Percentiles rank a stretch among this genome's conserved stretches.
Conservation (phyloP, 306 rosid genomes). For the Lithocarpus polystachyus region DNA sequence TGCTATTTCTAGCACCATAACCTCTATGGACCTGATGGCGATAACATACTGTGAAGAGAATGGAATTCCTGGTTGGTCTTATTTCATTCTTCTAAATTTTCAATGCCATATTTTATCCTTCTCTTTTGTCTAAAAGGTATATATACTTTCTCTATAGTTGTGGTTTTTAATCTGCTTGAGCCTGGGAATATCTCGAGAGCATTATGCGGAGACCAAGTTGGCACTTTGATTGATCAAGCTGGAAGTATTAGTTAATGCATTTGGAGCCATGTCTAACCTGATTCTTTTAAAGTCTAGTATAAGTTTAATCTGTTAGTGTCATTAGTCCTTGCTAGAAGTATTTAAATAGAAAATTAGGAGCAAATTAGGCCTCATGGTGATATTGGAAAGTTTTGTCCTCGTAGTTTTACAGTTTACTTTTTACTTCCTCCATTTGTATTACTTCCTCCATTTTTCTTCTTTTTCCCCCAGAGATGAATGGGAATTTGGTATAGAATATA, state of each 20-base stretch:
- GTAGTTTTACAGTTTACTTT: not conserved
- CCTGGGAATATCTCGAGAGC: conserved; percentile 74
- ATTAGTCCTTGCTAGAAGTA: too few species aligned
- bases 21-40: conserved; percentile 53
- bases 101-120: not conserved
- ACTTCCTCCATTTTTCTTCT: not conserved
- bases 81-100: not conserved
- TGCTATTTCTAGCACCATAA: conserved; percentile 44
- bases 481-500: too few species aligned
- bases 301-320: not conserved
- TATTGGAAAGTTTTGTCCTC: too few species aligned
- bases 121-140: conserved; percentile 13
- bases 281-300: not conserved
- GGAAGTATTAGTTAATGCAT: conserved; percentile 42
- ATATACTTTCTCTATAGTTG: conserved; percentile 34
- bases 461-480: too few species aligned
- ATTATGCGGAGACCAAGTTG: conserved; percentile 63
- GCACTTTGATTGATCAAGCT: conserved; percentile 56
- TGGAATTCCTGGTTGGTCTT: conserved; percentile 59
- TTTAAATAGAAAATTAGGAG: too few species aligned
- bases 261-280: not conserved
- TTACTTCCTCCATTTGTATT: not conserved
- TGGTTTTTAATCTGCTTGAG: conserved; percentile 55
- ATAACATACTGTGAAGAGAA: conserved; percentile 58
- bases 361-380: too few species aligned